These are phyloP conservation scores for Botrytis pseudocinerea DNA, from an alignment of 2,329 filamentous ascomycete species.

Conservation along the genomic window DNA sequence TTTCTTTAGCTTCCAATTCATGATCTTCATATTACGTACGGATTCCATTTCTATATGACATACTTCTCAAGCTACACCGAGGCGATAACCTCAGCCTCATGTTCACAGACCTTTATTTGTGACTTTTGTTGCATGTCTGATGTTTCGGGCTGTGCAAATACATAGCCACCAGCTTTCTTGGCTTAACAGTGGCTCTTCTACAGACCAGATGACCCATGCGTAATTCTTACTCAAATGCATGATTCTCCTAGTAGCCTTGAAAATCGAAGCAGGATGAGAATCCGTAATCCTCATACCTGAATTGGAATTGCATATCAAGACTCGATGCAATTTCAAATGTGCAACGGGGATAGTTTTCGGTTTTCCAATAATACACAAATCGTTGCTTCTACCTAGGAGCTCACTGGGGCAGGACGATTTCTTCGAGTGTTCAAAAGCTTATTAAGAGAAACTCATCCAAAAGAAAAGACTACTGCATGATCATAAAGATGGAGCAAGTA, in stretches of 20 bases:
- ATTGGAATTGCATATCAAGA: not conserved
- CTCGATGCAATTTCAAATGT: not conserved
- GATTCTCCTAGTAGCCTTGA: not conserved
- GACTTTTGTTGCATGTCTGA: not conserved
- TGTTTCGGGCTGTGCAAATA: not conserved
- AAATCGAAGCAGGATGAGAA: not conserved
- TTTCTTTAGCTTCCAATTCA: constrained; percentile 13
- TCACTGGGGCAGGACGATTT: rapidly evolving
- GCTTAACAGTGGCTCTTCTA: not conserved
- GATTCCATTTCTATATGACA: not conserved
- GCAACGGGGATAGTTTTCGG: not conserved
- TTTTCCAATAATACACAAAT: not conserved
- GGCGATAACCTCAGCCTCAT: not conserved
- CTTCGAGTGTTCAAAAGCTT: not conserved
- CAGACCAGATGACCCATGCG: not conserved
- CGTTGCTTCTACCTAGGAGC: not conserved
- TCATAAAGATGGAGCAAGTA: not conserved
- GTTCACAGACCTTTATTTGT: not conserved
- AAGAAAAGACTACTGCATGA: not conserved
- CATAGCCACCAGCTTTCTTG: not conserved
- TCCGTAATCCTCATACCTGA: not conserved
- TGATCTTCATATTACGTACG: not conserved
- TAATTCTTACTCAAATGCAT: not conserved
- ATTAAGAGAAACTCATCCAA: not conserved
- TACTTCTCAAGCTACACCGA: not conserved